A percentile compares a stretch with the other conserved stretches of the same genome.
phyloP scores from a whole-genome alignment of 805 yeast species.

The Kodamaea kaohsiungensis region DNA sequence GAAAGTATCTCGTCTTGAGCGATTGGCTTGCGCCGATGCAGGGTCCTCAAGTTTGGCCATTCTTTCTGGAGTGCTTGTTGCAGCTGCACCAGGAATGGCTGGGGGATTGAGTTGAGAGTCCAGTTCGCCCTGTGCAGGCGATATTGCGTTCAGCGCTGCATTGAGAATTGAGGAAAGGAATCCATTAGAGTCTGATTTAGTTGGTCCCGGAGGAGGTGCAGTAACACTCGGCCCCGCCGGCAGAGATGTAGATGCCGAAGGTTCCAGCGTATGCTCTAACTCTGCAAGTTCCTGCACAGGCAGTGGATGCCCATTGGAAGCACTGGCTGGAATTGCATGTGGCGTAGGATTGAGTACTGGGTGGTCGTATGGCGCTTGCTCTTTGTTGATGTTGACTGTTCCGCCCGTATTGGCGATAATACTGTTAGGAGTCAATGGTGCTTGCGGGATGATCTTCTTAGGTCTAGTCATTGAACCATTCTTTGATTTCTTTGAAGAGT shows the following conservation, averaged over 20 bases:
- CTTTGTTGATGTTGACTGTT: neutral
- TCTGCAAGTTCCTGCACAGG: slow-evolving; percentile 8
- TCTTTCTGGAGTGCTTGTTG: slow-evolving; percentile 6
- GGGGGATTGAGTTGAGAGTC: slow-evolving; percentile 2
- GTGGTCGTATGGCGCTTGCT: neutral
- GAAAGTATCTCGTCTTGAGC: slow-evolving; percentile 13
- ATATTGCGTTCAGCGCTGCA: slow-evolving; percentile 49
- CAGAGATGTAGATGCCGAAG: neutral
- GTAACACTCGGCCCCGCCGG: neutral
- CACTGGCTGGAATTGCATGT: neutral
- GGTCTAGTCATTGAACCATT: neutral
- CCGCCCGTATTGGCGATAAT: neutral
- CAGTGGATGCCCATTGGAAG: slow-evolving; percentile 6
- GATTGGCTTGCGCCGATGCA: neutral
- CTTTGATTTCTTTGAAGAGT: neutral
- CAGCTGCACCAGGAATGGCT: neutral
- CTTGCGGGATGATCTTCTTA: neutral
- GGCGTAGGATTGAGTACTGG: neutral
- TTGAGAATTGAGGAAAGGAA: slow-evolving; percentile 45
- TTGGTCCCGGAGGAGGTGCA: neutral
- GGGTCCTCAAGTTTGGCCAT: neutral
- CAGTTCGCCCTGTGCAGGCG: neutral
- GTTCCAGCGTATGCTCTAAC: slow-evolving; percentile 2
- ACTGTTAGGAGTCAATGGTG: neutral
- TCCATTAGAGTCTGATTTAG: slow-evolving; percentile 27